Evolutionary conservation across 371 early-diverging fungal species (phyloP).

Genomic region (Chytridium lagenaria): DNA sequence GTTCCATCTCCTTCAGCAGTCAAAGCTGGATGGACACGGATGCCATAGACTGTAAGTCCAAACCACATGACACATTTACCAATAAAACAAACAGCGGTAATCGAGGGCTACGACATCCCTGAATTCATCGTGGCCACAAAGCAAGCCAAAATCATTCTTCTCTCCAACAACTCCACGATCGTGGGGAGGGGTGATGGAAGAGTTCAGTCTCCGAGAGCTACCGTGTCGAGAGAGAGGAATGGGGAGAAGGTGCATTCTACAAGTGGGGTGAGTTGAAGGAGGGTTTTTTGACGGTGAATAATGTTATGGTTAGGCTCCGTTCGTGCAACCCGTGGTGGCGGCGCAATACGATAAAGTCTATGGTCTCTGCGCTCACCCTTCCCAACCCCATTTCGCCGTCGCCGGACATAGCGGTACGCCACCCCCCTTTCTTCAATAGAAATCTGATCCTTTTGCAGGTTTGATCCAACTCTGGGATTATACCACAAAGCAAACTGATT

Average conservation of each 20-base stretch:
- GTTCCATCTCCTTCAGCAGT: slow-evolving; percentile 42
- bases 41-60: slow-evolving; percentile 17
- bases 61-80: neutral
- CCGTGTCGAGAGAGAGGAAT: slow-evolving; percentile 8
- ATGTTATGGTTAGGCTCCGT: slow-evolving; percentile 21
- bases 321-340: slow-evolving; percentile 35
- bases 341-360: slow-evolving; percentile 44
- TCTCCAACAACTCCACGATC: slow-evolving; percentile 4
- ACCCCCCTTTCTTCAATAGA: neutral
- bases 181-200: neutral
- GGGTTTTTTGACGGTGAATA: neutral
- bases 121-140: slow-evolving; percentile 49
- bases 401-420: slow-evolving; percentile 47
- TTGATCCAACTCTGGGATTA: slow-evolving; percentile 52
- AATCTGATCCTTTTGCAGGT: slow-evolving; percentile 33
- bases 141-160: slow-evolving; percentile 37
- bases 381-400: slow-evolving; percentile 41
- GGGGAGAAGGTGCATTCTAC: neutral
- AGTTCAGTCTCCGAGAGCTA: neutral
- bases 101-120: slow-evolving; percentile 43
- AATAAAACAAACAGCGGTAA: slow-evolving; percentile 27
- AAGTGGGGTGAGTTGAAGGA: neutral
- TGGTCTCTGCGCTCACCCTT: slow-evolving; percentile 48
- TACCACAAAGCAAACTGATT: slow-evolving; percentile 36
- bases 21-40: slow-evolving; percentile 12